phyloP scores from a whole-genome alignment of 2,329 filamentous ascomycete genomes.

The Amphichorda felina region DNA sequence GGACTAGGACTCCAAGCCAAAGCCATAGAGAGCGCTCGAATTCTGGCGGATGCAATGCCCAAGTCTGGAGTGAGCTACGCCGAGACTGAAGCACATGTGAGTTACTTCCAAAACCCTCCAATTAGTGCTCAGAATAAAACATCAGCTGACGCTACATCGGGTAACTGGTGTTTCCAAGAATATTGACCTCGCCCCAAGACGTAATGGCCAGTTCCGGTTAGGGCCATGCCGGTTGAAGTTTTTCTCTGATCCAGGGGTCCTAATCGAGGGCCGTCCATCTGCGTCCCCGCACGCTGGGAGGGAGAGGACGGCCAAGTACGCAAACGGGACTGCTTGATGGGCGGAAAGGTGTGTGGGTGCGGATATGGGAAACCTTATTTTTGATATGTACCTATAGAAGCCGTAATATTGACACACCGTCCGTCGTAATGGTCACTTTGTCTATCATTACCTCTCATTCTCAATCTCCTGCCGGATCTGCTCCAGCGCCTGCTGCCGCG shows the following conservation, averaged over 20 bases:
- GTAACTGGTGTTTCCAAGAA: conserved; percentile 34
- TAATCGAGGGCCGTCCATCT: too few relatives aligned
- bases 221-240: conserved; percentile 34
- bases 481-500: conserved; percentile 62
- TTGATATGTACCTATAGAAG: too few relatives aligned
- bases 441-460: conserved; percentile 49
- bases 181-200: conserved; percentile 32
- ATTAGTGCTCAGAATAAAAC: too few relatives aligned
- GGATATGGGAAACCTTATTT: too few relatives aligned
- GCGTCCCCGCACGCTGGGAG: too few relatives aligned
- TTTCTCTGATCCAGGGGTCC: conserved; percentile 36
- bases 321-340: conserved; percentile 35
- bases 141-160: too few relatives aligned
- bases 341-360: too few relatives aligned
- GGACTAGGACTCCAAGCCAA: conserved; percentile 24
- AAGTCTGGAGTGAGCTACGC: conserved; percentile 1
- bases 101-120: too few relatives aligned
- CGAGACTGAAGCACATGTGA: conserved; percentile 2
- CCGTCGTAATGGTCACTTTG: too few relatives aligned
- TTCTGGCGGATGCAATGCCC: conserved; percentile 32
- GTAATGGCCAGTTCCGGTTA: conserved; percentile 30
- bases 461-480: conserved; percentile 76
- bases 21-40: conserved; percentile 34
- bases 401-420: too few relatives aligned
- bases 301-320: conserved; percentile 30